A percentile compares a stretch with the other conserved stretches of the same genome.
phyloP scores from a whole-genome alignment of 352 stramenopile species.

The Phytophthora parvispora region DNA sequence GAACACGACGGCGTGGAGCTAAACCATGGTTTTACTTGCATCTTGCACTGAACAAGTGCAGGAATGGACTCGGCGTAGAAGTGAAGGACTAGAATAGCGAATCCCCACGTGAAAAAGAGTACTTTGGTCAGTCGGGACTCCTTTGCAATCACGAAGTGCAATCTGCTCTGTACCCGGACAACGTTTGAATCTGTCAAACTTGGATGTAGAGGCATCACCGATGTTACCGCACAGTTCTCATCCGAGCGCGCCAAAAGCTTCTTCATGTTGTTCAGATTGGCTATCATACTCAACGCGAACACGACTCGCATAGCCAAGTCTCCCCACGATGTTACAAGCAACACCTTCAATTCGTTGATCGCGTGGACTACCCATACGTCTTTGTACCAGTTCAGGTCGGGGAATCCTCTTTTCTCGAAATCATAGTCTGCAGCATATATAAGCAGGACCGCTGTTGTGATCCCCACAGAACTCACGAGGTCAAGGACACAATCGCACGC shows the following conservation, averaged over 20 bases:
- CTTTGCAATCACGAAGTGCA: no score
- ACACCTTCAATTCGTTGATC: conserved; percentile 38
- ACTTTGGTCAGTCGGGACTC: conserved; percentile 1
- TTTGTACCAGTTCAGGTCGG: conserved; percentile 28
- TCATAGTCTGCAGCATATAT: conserved; percentile 27
- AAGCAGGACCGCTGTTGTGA: conserved; percentile 12
- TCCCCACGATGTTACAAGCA: conserved; percentile 46
- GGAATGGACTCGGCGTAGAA: conserved; percentile 7
- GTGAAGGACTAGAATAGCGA: conserved; percentile 29
- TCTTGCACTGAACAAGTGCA: conserved; percentile 17
- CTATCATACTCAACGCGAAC: conserved; percentile 47
- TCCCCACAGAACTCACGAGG: conserved; percentile 31
- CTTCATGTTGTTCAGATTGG: conserved; percentile 44
- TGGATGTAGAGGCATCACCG: no score
- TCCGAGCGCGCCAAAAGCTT: conserved; percentile 11
- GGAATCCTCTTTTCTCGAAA: not conserved
- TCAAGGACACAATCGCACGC: conserved; percentile 29
- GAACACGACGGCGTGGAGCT: conserved; percentile 30
- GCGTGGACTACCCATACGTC: conserved; percentile 25
- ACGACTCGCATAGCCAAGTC: conserved; percentile 44
- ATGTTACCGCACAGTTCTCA: no score
- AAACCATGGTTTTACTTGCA: conserved; percentile 43
- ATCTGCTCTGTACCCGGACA: no score
- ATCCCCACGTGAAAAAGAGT: conserved; percentile 32
- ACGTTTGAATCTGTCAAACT: no score